Conservation (phyloP, 164 flowering plant genomes). For the Berberis thunbergii region DNA sequence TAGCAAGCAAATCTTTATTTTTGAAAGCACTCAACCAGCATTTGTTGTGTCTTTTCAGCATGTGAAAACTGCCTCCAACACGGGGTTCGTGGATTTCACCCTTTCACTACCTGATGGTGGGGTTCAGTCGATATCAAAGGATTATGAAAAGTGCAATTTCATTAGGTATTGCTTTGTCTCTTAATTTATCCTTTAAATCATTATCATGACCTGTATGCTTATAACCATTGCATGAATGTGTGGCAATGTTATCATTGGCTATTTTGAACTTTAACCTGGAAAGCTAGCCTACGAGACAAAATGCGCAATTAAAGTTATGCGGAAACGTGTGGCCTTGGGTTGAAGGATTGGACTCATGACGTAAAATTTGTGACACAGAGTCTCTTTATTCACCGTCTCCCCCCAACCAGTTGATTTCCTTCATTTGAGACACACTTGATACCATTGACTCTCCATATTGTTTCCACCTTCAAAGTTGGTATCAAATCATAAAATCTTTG, state of each 20-base stretch:
- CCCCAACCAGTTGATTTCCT: no score
- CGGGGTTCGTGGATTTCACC: neutral
- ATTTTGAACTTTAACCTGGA: neutral
- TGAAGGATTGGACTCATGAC: no score
- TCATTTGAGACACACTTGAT: no score
- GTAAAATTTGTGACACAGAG: no score
- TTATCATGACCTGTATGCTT: neutral
- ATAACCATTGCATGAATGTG: neutral
- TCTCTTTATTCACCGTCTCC: no score
- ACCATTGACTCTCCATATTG: no score
- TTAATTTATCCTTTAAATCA: neutral
- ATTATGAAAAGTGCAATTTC: neutral
- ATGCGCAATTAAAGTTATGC: neutral
- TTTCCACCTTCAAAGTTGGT: no score
- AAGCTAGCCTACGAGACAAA: neutral
- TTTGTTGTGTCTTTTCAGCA: neutral
- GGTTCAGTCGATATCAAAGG: neutral
- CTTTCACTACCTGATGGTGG: neutral
- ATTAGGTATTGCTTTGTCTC: neutral
- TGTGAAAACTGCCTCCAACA: slow-evolving; percentile 6
- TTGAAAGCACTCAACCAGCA: neutral
- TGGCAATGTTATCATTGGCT: neutral
- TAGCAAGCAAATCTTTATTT: neutral
- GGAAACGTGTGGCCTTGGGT: neutral
- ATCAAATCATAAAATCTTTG: no score